A percentile compares a stretch with the other conserved stretches of the same genome.
Conservation (phyloP, 202 grass and related monocot species). For the Sporobolus alterniflorus region DNA sequence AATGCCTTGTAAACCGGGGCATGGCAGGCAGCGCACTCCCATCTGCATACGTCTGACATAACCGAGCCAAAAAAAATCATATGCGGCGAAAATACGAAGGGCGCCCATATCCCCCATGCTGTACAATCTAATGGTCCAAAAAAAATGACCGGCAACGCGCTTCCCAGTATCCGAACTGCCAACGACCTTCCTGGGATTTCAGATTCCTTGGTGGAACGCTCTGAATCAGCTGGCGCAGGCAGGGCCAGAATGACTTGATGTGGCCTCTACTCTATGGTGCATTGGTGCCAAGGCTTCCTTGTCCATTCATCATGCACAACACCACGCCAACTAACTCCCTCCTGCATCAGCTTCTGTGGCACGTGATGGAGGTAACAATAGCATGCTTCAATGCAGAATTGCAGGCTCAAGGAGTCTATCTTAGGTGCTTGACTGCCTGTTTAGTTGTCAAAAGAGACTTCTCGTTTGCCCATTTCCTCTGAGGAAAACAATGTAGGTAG, state of each 20-base stretch:
- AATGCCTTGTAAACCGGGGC: too few species aligned
- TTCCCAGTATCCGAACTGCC: too few species aligned
- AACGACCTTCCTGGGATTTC: conserved; percentile 26
- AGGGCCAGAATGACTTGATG: background rate
- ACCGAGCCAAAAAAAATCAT: too few species aligned
- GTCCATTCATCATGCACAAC: background rate
- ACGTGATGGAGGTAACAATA: conserved; percentile 34
- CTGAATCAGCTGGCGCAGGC: background rate
- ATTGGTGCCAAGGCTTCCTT: background rate
- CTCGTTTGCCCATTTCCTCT: background rate
- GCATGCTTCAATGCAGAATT: conserved; percentile 42
- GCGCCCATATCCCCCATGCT: too few species aligned
- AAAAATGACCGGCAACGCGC: too few species aligned
- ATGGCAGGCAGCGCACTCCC: too few species aligned
- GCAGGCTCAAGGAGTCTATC: conserved; percentile 9
- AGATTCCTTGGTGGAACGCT: conserved; percentile 9
- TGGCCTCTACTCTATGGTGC: background rate
- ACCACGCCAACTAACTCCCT: conserved; percentile 17
- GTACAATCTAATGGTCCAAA: too few species aligned
- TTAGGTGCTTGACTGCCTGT: too few species aligned
- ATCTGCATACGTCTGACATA: too few species aligned
- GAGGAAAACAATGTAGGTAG: background rate
- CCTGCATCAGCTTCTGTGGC: background rate
- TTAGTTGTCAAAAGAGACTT: too few species aligned
- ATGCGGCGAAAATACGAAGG: too few species aligned